Evolutionary conservation across 768 basidiomycete genomes (phyloP).

Genomic region (Cytidiella melzeri): DNA sequence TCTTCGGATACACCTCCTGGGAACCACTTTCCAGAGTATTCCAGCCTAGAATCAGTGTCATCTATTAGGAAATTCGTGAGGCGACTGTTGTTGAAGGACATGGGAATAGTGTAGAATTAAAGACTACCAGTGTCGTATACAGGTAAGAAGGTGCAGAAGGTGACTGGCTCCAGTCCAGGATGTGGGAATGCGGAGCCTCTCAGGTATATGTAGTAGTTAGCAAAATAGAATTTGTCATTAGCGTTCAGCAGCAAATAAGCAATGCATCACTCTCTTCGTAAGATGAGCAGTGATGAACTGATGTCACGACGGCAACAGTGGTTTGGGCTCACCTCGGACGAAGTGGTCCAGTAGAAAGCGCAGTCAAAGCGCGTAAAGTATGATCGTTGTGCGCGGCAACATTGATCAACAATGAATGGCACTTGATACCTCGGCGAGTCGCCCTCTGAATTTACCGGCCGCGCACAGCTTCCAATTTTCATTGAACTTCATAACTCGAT

Average conservation of each 20-base stretch:
- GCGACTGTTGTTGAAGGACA: background rate
- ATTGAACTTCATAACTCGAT: no score
- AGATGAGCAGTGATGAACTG: background rate
- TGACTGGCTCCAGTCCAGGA: no score
- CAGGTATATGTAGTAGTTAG: background rate
- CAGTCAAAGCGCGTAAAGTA: background rate
- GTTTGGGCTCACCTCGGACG: background rate
- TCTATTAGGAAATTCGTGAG: background rate
- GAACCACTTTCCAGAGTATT: background rate
- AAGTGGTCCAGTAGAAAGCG: background rate
- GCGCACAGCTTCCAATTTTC: no score
- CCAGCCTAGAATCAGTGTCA: background rate
- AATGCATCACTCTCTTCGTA: no score
- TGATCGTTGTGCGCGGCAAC: background rate
- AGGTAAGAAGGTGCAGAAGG: background rate
- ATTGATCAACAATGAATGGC: background rate
- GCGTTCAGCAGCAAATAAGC: no score
- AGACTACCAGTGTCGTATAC: background rate
- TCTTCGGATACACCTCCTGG: background rate
- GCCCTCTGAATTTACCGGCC: no score
- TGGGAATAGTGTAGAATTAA: background rate
- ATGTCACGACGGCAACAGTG: background rate
- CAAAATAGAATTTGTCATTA: background rate
- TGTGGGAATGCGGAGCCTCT: no score
- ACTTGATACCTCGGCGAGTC: background rate